A percentile compares a stretch with the other conserved stretches of the same genome.
Evolutionary conservation across 2,329 filamentous ascomycete species (phyloP).

Genomic region (Nectriaceae sp.): DNA sequence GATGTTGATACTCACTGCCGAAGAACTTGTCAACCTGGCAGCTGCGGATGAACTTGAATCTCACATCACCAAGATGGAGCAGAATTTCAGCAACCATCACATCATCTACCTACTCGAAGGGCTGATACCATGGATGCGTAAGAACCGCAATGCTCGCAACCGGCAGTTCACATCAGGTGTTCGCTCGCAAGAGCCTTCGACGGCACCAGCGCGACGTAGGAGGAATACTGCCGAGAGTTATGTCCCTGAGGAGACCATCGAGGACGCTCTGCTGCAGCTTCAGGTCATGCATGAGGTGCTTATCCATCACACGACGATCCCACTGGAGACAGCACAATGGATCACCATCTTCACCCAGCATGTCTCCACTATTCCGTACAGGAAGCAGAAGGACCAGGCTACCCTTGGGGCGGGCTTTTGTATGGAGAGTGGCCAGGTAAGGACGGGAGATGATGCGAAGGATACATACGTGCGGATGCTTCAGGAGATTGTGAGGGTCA

Average conservation of each 20-base stretch:
- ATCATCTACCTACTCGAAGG: slow-evolving; percentile 75
- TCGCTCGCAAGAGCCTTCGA: slow-evolving; percentile 42
- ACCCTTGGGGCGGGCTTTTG: slow-evolving; percentile 67
- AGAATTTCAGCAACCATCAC: slow-evolving; percentile 52
- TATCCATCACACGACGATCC: slow-evolving; percentile 66
- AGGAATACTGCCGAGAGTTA: slow-evolving; percentile 48
- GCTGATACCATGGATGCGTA: slow-evolving; percentile 64
- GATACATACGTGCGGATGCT: slow-evolving; percentile 78
- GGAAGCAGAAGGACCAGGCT: slow-evolving; percentile 51
- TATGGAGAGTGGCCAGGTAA: slow-evolving; percentile 78
- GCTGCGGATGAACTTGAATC: slow-evolving; percentile 54
- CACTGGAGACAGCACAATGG: slow-evolving; percentile 71
- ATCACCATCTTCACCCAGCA: slow-evolving; percentile 75
- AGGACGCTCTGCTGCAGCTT: slow-evolving; percentile 69
- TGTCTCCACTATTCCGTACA: slow-evolving; percentile 75
- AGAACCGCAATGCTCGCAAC: slow-evolving; percentile 68
- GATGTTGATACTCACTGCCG: slow-evolving; percentile 61
- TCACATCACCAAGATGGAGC: slow-evolving; percentile 59
- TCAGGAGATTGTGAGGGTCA: slow-evolving; percentile 72
- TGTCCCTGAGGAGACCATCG: slow-evolving; percentile 68
- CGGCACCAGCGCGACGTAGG: slow-evolving; percentile 33
- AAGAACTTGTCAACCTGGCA: slow-evolving; percentile 66
- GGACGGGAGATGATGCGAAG: slow-evolving; percentile 61
- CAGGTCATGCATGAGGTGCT: slow-evolving; percentile 68
- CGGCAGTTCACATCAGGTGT: slow-evolving; percentile 68